Conservation (phyloP, 2,329 filamentous ascomycete species). For the Calonectria pteridis region DNA sequence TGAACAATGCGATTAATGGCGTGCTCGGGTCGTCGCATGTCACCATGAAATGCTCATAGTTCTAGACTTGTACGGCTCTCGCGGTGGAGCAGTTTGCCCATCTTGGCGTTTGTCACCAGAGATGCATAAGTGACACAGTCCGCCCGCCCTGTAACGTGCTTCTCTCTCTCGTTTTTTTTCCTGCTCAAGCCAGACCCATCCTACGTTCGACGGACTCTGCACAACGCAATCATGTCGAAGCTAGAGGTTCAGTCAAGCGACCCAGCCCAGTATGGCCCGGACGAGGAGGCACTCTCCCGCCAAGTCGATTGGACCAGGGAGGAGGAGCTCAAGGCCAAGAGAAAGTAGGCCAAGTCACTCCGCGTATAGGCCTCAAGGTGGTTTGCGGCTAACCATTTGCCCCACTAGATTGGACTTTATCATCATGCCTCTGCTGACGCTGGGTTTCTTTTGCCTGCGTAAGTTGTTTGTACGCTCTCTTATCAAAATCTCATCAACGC, state of each 20-base stretch:
- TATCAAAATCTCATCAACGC: not conserved
- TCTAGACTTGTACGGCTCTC: not conserved
- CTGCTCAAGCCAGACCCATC: not conserved
- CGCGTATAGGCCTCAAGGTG: not conserved
- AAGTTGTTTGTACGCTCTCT: conserved; percentile 35
- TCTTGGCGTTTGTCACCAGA: not conserved
- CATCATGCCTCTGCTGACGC: conserved; percentile 57
- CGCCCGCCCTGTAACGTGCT: not conserved
- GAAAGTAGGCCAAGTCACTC: conserved; percentile 46
- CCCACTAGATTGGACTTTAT: conserved; percentile 51
- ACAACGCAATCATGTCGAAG: conserved; percentile 33
- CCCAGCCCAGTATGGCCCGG: conserved; percentile 37
- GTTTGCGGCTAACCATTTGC: not conserved
- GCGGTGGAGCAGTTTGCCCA: not conserved
- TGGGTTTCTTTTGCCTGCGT: conserved; percentile 59
- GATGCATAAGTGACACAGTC: conserved; percentile 8
- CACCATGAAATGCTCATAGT: conserved; percentile 21
- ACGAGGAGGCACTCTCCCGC: conserved; percentile 48
- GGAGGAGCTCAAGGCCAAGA: conserved; percentile 53
- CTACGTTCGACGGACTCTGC: not conserved
- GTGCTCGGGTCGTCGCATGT: conserved; percentile 40
- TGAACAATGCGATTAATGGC: conserved; percentile 34
- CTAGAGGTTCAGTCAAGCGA: conserved; percentile 27
- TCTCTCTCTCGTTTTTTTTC: not conserved
- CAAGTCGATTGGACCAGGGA: conserved; percentile 50